Evolutionary conservation across 1,139 yeast genomes (phyloP), one percentile per base, ranked within the genome.

Genomic region (Taiozyma sp.): DNA sequence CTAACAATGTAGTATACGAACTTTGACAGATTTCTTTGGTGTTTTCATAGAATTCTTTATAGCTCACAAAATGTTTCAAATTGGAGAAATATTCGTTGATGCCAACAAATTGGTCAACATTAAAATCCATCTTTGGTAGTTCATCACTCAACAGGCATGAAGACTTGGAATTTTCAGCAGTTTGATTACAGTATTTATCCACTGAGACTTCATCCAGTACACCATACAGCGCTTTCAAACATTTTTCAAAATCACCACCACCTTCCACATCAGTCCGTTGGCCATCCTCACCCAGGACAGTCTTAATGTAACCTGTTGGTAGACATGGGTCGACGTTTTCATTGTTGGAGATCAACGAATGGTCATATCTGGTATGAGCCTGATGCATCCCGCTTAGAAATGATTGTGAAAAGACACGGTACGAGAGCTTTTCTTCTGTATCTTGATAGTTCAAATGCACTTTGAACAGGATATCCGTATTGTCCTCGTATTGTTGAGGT

Each of bases 381-480:
- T 86, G 89, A 55, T 80, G 78, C 66, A 88, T 82, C 0, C 96
- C 96, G 0, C 96, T 96, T 13, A 87, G 70, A 71, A 88, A 87
- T 0, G 92, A 83, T 44, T 85, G 82, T 8, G 90, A 84, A 62
- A 80, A 87, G 1, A 88, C 78, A 50, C 76, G 68, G 67, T 78
- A 83, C 4, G 72, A 61, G 19, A 70, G 70, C 67, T 10, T 69
- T 61, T 27, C 62, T 57, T n/a, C 22, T 5, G 22, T 72, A 72
- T 40, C 65, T 54, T 12, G 53, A 70, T 34, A 79, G 70, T 61
- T 51, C 45, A 87, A 68, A 22, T 73, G 72, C 3, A 88, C 67
- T 40, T 71, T 70, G 61, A 78, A 80, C 51, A 87, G 66, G 48
- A 79, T 80, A 51, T 82, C 81, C 49, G 72, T 65, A 58, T 84